These are phyloP conservation scores for Dendrocalamus latiflorus DNA, from an alignment of 202 grass and related monocot species.

Conservation along the genomic window DNA sequence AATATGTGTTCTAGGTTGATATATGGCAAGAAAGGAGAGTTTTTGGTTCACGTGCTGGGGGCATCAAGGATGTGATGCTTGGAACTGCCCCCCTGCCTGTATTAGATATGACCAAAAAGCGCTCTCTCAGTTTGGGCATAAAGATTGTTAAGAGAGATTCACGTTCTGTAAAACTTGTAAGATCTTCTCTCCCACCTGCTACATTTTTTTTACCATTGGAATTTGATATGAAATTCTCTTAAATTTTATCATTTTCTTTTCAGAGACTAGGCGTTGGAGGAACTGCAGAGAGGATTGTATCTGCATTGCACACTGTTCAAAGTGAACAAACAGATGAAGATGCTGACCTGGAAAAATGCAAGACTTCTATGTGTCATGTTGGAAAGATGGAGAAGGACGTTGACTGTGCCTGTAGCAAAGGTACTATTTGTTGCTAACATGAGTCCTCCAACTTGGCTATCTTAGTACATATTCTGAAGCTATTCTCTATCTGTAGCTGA, in stretches of 20 bases:
- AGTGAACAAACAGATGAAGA: constrained; percentile 61
- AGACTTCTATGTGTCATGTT: constrained; percentile 52
- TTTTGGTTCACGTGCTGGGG: constrained; percentile 76
- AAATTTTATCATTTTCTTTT: no score
- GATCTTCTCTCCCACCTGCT: neutral
- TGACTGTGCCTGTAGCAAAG: no score
- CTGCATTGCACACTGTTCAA: constrained; percentile 67
- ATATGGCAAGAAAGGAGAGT: constrained; percentile 99
- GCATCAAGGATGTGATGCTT: constrained; percentile 83
- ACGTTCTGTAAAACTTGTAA: constrained; percentile 82
- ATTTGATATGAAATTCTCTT: neutral
- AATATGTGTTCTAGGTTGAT: constrained; percentile 55
- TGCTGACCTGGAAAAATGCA: constrained; percentile 65
- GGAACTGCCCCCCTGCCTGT: constrained; percentile 60
- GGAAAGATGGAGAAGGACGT: no score
- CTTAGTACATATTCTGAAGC: no score
- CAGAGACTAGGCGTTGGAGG: constrained; percentile 78
- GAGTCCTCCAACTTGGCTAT: no score
- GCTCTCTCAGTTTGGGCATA: constrained; percentile 55
- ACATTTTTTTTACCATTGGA: neutral
- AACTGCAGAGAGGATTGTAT: constrained; percentile 81
- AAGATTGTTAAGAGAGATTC: constrained; percentile 86
- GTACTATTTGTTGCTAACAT: no score
- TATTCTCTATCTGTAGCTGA: no score
- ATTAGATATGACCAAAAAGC: constrained; percentile 91